Evolutionary conservation across 208 protist genomes (phyloP).

Genomic region (Wallacemonas sp.): DNA sequence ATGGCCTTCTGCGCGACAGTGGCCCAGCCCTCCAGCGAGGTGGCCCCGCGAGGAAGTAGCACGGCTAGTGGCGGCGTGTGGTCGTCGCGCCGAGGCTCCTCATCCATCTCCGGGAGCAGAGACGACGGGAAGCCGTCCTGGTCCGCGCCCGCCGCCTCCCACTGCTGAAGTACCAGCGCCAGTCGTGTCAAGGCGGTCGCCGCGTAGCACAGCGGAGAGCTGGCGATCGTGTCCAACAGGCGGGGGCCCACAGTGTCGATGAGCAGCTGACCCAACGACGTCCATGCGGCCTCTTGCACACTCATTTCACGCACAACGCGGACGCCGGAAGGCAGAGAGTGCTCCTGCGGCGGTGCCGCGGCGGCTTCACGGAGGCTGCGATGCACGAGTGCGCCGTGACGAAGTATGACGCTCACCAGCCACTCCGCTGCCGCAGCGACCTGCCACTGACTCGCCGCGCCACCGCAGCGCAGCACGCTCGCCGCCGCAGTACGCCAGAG

Average conservation of each 20-base stretch:
- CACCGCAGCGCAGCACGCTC: conserved; percentile 51
- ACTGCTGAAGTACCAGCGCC: conserved; percentile 17
- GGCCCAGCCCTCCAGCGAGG: conserved; percentile 49
- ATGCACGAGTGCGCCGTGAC: not conserved
- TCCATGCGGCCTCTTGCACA: not conserved
- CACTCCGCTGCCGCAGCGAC: conserved; percentile 75
- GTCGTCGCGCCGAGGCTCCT: not conserved
- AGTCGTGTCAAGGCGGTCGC: conserved; percentile 31
- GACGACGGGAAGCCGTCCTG: not conserved
- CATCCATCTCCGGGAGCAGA: not conserved
- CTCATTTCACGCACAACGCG: not conserved
- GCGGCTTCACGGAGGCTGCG: not conserved
- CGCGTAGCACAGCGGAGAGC: conserved; percentile 29
- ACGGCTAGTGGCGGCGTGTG: not conserved
- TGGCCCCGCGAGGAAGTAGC: not conserved
- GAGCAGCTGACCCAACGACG: not conserved
- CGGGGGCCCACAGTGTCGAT: not conserved
- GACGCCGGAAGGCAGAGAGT: not conserved
- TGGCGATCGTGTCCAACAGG: conserved; percentile 27
- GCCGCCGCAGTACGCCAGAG: conserved; percentile 50
- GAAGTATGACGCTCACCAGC: conserved; percentile 34
- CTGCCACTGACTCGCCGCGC: conserved; percentile 55
- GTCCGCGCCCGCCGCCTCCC: conserved; percentile 9
- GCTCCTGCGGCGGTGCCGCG: not conserved
- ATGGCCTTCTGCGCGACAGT: conserved; percentile 33